Evolutionary conservation across 352 stramenopile genomes (phyloP), one percentile per base, ranked within the genome.

Genomic region (Saprolegnia parasitica): DNA sequence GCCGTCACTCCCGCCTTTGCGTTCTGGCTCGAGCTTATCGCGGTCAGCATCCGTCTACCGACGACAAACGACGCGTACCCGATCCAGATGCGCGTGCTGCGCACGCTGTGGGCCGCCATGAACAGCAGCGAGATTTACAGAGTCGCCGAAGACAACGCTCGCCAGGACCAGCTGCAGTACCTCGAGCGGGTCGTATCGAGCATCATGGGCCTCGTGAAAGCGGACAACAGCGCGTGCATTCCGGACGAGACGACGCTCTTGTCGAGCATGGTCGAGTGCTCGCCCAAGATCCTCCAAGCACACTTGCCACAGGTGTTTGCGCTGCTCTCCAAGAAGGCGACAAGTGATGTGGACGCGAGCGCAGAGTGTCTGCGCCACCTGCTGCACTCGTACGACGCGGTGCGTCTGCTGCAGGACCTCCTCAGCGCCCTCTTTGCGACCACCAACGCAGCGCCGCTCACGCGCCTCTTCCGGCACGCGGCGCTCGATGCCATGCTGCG

Each of bases 1-100:
- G 90, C 85, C 18, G 83, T 76, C 20, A 90, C 87, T 67, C 91
- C 87, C 18, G 83, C 87, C 15, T 95, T 95, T 74, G 89, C 90
- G 62, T 95, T 95, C 61, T 95, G 87, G 87, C 83, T 84, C 4
- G 87, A 95, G 58, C 74, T 93, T 20, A 91, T 79, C 35, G 87
- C 80, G 0, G 81, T 93, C 18, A 74, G 74, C 0, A 88, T 81
- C 56, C 66, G 71, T 24, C 32, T 58, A 76, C 80, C 35, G 84
- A 78, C 46, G n/a, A n/a, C n/a, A n/a, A 57, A 90, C 26, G 71
- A 79, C 13, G 24, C 50, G 15, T 63, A 78, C 20, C 40, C 39
- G 23, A 23, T 72, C 24, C 39, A 68, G 21, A 73, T 88, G 5
- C 72, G 65, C 0, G 47, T 92, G 20, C 88, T 82, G 55, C 74